Conservation (phyloP, 352 stramenopile species). For the Phytophthora ramorum region DNA sequence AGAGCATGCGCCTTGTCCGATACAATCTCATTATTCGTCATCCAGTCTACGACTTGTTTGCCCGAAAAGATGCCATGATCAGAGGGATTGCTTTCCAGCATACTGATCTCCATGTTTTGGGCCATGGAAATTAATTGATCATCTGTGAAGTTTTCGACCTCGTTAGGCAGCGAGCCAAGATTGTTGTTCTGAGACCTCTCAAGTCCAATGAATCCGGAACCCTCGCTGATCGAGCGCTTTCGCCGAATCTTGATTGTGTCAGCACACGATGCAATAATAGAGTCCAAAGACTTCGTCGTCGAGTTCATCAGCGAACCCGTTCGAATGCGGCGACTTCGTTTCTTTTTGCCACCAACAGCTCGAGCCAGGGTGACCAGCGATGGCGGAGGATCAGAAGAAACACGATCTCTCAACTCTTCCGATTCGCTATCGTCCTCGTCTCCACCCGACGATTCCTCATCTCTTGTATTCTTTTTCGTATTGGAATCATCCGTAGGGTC, state of each 20-base stretch:
- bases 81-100: constrained; percentile 50
- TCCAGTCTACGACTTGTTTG: constrained; percentile 69
- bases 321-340: constrained; percentile 44
- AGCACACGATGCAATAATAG: constrained; percentile 64
- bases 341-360: constrained; percentile 48
- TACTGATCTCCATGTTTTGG: constrained; percentile 73
- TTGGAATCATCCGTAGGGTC: constrained; percentile 34
- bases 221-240: constrained; percentile 69
- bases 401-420: constrained; percentile 58
- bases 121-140: constrained; percentile 82
- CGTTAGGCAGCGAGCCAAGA: constrained; percentile 43
- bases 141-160: constrained; percentile 81
- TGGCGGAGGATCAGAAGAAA: constrained; percentile 62
- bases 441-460: constrained; percentile 26
- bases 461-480: constrained; percentile 25
- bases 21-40: constrained; percentile 84
- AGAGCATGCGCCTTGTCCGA: constrained; percentile 69
- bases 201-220: constrained; percentile 36
- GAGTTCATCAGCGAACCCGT: constrained; percentile 70
- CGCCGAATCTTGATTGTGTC: constrained; percentile 55
- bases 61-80: constrained; percentile 65
- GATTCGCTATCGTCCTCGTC: constrained; percentile 43
- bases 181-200: constrained; percentile 38
- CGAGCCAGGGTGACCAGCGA: constrained; percentile 33
- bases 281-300: constrained; percentile 75